Evolutionary conservation across 2,329 filamentous ascomycete species (phyloP), one percentile per base, ranked within the genome.

Genomic region (Cladosporium sp.): DNA sequence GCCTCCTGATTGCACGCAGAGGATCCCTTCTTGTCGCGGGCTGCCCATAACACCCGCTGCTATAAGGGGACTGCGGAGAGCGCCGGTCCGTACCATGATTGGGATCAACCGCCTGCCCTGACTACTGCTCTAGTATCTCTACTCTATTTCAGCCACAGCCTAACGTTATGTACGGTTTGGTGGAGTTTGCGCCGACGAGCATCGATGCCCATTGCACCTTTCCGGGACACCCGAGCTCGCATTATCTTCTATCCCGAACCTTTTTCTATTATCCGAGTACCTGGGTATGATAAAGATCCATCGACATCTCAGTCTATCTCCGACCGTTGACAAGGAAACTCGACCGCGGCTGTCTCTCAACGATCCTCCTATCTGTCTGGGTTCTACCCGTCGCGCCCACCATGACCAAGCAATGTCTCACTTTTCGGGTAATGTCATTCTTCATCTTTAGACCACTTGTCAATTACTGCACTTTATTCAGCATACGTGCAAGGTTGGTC

Each of bases 21-120:
- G 8, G 3, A 42, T 19, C 40, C 40, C 10, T 42, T 42, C 40
- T 18, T 42, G 40, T 19, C 16, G 16, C 46, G 46, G 46, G 18
- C 34, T 38, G n/a, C 35, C 44, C 42, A 33, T 43, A 49, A 34
- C 28, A 19, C 10, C 22, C 31, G 14, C 46, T 43, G 38, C 46
- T 49, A 49, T 49, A 49, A 49, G 46, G 46, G 33, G 46, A 42
- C 38, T 9, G 10, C 46, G 46, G 46, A 49, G 37, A 9, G n/a
- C n/a, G 19, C 14, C 9, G n/a, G 14, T 41, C 46, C 46, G 46
- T 49, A 43, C 31, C 16, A 16, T 19, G 22, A 28, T 28, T 28
- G 4, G 22, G 22, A 28, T 28, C 22, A 28, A 28, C 22, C 22
- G 22, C 22, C 22, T 28, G 22, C 22, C 22, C 22, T 28, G 22